Evolutionary conservation across 2,329 filamentous ascomycete genomes (phyloP).

Genomic region (Exophiala sp.): DNA sequence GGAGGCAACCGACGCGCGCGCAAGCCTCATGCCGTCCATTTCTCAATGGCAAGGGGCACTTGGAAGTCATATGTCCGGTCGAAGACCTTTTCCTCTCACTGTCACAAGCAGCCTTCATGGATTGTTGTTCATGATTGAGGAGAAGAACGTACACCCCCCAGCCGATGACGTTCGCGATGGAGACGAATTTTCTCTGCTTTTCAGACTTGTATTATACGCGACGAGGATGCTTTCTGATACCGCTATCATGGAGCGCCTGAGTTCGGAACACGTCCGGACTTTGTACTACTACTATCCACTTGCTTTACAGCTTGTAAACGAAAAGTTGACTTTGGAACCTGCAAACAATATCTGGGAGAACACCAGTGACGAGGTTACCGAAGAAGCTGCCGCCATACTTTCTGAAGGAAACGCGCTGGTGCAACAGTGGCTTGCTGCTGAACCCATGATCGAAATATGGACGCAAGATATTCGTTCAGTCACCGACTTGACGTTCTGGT

Average conservation of each 20-base stretch:
- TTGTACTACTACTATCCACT: conserved; percentile 52
- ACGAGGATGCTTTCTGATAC: conserved; percentile 53
- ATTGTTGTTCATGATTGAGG: conserved; percentile 60
- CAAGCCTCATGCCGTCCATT: conserved; percentile 53
- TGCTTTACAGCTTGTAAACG: conserved; percentile 56
- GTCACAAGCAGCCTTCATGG: conserved; percentile 72
- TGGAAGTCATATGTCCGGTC: conserved; percentile 41
- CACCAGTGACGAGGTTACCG: conserved; percentile 47
- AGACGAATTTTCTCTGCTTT: conserved; percentile 67
- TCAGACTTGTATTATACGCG: conserved; percentile 72
- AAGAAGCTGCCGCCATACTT: conserved; percentile 53
- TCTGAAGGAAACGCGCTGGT: conserved; percentile 49
- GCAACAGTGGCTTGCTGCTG: conserved; percentile 40
- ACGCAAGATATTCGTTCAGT: conserved; percentile 25
- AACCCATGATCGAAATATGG: conserved; percentile 20
- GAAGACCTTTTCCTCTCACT: conserved; percentile 62
- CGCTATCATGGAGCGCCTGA: conserved; percentile 33
- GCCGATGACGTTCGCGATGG: conserved; percentile 51
- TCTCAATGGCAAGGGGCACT: conserved; percentile 66
- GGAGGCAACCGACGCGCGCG: neutral
- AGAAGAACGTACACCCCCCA: conserved; percentile 29
- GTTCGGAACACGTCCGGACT: conserved; percentile 34
- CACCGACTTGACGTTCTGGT: conserved; percentile 2
- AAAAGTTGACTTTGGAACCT: conserved; percentile 56
- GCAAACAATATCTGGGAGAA: conserved; percentile 53